Conservation (phyloP, 768 basidiomycete species). For the Russula foetens region DNA sequence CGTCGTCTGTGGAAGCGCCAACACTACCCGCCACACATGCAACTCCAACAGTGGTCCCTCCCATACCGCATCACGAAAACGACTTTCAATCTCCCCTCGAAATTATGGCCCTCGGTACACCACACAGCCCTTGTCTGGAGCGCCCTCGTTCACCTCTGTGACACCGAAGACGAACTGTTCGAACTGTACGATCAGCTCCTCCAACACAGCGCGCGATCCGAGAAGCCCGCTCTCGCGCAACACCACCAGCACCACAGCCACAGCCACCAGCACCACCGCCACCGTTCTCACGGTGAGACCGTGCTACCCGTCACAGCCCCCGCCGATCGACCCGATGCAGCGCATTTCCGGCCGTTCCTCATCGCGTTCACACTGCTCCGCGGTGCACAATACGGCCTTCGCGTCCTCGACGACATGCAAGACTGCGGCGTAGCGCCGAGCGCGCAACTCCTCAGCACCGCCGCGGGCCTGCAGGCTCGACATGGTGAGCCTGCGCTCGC, state of each 20-base stretch:
- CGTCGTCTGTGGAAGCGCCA: not conserved
- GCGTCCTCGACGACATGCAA: conserved; percentile 47
- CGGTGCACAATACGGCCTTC: conserved; percentile 29
- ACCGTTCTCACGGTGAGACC: not conserved
- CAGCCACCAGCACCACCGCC: not conserved
- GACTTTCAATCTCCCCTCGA: conserved; percentile 15
- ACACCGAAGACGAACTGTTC: conserved; percentile 24
- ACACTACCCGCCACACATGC: conserved; percentile 1
- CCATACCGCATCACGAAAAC: conserved; percentile 24
- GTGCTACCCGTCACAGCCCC: not conserved
- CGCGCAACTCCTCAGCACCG: conserved; percentile 41
- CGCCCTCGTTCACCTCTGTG: conserved; percentile 23
- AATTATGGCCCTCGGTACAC: conserved; percentile 28
- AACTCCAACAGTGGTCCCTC: conserved; percentile 19
- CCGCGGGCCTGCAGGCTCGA: conserved; percentile 40
- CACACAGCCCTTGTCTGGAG: conserved; percentile 33
- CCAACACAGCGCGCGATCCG: not conserved
- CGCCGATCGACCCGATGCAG: conserved; percentile 24
- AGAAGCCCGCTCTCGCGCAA: not conserved
- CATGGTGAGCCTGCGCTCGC: conserved; percentile 30
- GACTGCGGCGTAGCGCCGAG: conserved; percentile 37
- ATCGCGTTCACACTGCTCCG: conserved; percentile 29
- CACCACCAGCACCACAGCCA: not conserved
- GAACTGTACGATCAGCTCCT: conserved; percentile 40
- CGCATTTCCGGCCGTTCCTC: conserved; percentile 50